Evolutionary conservation across 306 rosid species (phyloP), one percentile per base, ranked within the genome.

Genomic region (Phaseolus lunatus): DNA sequence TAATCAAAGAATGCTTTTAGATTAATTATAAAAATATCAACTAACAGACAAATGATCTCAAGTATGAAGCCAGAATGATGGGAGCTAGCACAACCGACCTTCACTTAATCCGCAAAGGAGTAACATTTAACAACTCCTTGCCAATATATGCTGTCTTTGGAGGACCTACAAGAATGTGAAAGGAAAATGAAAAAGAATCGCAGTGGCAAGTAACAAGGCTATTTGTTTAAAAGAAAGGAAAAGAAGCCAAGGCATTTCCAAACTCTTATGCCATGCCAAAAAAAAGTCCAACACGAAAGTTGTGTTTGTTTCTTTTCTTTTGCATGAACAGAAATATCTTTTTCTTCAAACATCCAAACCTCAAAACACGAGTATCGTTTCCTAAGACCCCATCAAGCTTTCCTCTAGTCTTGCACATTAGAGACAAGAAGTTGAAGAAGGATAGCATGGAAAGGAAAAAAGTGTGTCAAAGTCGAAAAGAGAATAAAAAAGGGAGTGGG

Each of bases 261-360:
- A 20, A 78, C 69, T 84, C 83, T 73, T 84, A 67, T 76, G 61
- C 76, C 78, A 58, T 83, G 77, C 78, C 56, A 76, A 80, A 79
- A n/a, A 10, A 64, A 81, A 59, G 65, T 76, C 78, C 61, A 81
- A 76, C 24, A 68, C 69, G 77, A 58, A 70, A 75, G 74, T 71
- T 75, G 63, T 47, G 65, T 22, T 57, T 53, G 43, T 81, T 84
- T 76, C 54, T 74, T 81, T 84, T 76, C 54, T 74, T 83, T 80
- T 85, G 87, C 85, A 88, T 82, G 90, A 86, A 80, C 68, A 84
- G 80, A 66, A 81, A 57, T 52, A 80, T 77, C 13, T 67, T 81
- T 61, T 15, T 58, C 52, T 70, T 78, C 80, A 84, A 71, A 70
- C 61, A 75, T 80, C 75, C 87, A 72, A 81, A 83, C 75, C 86